Conservation (phyloP, 345 rosid species). For the Citrus inodora region DNA sequence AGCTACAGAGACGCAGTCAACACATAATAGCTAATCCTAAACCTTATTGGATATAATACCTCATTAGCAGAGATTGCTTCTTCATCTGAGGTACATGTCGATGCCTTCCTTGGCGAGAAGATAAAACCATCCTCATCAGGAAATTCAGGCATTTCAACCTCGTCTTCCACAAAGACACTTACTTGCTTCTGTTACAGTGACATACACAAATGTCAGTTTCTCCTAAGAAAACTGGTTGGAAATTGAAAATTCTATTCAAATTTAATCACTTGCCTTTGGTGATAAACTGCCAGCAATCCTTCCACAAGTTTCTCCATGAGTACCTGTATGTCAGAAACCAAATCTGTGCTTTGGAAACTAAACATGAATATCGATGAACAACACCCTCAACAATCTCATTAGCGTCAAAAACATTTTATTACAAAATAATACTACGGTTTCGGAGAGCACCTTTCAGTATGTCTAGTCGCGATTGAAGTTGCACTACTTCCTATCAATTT, state of each 20-base stretch:
- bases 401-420: neutral
- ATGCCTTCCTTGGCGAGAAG: slow-evolving; percentile 25
- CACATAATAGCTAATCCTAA: neutral
- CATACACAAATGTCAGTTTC: neutral
- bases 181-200: slow-evolving; percentile 25
- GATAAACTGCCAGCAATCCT: slow-evolving; percentile 12
- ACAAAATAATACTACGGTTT: neutral
- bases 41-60: slow-evolving; percentile 23
- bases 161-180: slow-evolving; percentile 36
- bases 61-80: slow-evolving; percentile 38
- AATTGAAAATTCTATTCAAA: neutral
- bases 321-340: slow-evolving; percentile 26
- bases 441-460: slow-evolving; percentile 46
- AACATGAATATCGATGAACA: neutral
- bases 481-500: slow-evolving; percentile 49
- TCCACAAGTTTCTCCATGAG: slow-evolving; percentile 17
- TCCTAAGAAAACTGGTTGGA: neutral
- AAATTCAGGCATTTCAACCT: slow-evolving; percentile 57
- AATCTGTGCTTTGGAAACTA: neutral
- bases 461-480: slow-evolving; percentile 62
- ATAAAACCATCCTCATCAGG: slow-evolving; percentile 30
- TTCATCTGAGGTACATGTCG: slow-evolving; percentile 24
- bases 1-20: neutral
- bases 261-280: slow-evolving; percentile 29
- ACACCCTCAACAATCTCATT: neutral